Evolutionary conservation across 1,139 yeast genomes (phyloP), one percentile per base, ranked within the genome.

Genomic region (Lodderomyces oxycetoniae): DNA sequence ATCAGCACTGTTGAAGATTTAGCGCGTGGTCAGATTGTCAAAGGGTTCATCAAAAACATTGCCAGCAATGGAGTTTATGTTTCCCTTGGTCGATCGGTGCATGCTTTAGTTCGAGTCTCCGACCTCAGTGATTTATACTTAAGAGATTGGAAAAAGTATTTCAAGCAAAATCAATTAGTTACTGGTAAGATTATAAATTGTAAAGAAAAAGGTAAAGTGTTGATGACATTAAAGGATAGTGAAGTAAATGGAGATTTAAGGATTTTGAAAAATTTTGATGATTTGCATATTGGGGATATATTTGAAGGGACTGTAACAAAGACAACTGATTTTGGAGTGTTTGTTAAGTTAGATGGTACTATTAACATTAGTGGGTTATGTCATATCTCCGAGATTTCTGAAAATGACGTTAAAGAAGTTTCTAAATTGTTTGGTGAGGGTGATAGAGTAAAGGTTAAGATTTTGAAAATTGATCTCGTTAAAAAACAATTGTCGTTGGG

Each of bases 271-370:
- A 65, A 63, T 31, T 77, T 82, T 45, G 77, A 71, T 21, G 94
- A 86, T 40, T 65, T 88, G 40, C 55, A 71, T 38, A 77, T 70
- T 31, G 95, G 87, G 33, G 85, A 82, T 17, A 61, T 82, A 17
- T 76, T 65, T 46, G 91, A 83, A 52, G 98, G 96, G 53, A 64
- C 79, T n/a, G 79, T 85, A 34, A 82, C 78, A 52, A 74, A 74
- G 40, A 86, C 82, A 13, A 79, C 89, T 32, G 95, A 86, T 35
- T 91, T 79, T 52, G 98, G 98, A 61, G 95, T 88, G 4, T 89
- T 91, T 53, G 83, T 91, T 31, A 78, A 75, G 44, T 67, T 91
- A 39, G 87, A 81, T 48, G 86, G 84, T 34, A 79, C 93, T 29
- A 64, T 75, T 34, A 77, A 78, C 48, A 71, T 88, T 37, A 77